These are phyloP conservation scores for Ambrosiella cleistominuta DNA, from an alignment of 2,329 filamentous ascomycete genomes.

Conservation along the genomic window DNA sequence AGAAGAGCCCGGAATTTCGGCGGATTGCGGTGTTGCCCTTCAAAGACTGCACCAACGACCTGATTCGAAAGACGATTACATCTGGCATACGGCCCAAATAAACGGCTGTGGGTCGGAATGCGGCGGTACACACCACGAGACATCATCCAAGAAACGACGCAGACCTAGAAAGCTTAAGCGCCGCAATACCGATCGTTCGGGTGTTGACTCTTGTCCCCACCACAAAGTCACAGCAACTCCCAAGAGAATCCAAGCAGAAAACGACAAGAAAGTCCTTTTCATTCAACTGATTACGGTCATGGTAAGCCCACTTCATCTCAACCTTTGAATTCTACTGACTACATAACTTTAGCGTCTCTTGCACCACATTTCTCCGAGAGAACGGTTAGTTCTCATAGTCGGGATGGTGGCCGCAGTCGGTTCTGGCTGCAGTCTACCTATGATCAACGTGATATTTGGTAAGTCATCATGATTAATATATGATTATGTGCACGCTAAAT, in stretches of 20 bases:
- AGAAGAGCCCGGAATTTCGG: background rate
- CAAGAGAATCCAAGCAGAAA: background rate
- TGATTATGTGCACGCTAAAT: background rate
- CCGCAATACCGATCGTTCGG: background rate
- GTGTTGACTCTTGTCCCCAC: background rate
- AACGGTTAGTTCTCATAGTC: slow-evolving; percentile 7
- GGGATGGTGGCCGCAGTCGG: slow-evolving; percentile 11
- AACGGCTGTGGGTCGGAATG: background rate
- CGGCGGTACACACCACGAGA: background rate
- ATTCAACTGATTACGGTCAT: slow-evolving; percentile 4
- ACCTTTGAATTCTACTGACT: background rate
- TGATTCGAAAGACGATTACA: background rate
- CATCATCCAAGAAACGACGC: background rate
- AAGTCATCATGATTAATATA: background rate
- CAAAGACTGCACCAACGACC: too few relatives aligned
- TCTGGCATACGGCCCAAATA: background rate
- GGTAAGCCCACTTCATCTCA: background rate
- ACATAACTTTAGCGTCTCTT: slow-evolving; percentile 9
- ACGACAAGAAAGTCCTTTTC: background rate
- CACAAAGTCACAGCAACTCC: background rate
- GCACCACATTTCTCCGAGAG: slow-evolving; percentile 3
- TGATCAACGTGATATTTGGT: slow-evolving; percentile 23
- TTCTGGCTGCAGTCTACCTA: slow-evolving; percentile 17
- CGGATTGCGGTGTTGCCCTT: background rate
- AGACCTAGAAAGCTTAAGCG: slow-evolving; percentile 3